phyloP scores from a whole-genome alignment of 1,284 basidiomycete genomes.

The Chondrostereum purpureum region DNA sequence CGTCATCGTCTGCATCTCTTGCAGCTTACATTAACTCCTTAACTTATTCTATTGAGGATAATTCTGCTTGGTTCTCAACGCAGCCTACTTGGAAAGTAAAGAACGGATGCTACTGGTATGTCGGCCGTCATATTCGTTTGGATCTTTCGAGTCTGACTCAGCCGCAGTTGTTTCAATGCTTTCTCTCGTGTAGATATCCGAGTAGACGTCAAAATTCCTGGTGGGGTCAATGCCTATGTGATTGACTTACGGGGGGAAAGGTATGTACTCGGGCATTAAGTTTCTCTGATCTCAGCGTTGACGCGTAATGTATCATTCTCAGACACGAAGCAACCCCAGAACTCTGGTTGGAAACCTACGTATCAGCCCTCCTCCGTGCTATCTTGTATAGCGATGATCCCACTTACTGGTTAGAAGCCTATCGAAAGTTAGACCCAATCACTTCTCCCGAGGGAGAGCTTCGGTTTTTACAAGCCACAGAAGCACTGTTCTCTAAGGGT shows the following conservation, averaged over 20 bases:
- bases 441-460: constrained; percentile 84
- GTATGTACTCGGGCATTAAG: too few relatives aligned
- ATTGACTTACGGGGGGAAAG: constrained; percentile 92
- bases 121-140: constrained; percentile 13
- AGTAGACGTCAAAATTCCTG: constrained; percentile 97
- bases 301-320: constrained; percentile 3
- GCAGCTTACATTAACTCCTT: constrained; percentile 98
- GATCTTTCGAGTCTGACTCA: too few relatives aligned
- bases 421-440: constrained; percentile 94
- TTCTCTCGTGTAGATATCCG: constrained; percentile 96
- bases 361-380: constrained; percentile 86
- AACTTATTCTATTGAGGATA: constrained; percentile 91
- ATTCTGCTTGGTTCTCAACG: constrained; percentile 89
- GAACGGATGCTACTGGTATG: constrained; percentile 91
- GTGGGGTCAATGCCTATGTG: constrained; percentile 92
- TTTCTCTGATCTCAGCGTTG: too few relatives aligned
- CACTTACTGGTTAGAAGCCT: constrained; percentile 87
- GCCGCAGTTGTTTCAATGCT: constrained; percentile 89
- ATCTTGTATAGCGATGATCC: constrained; percentile 96
- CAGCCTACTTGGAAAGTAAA: constrained; percentile 86
- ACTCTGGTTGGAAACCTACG: constrained; percentile 96
- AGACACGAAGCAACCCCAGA: constrained; percentile 90
- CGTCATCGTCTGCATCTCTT: constrained; percentile 93
- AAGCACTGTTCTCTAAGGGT: constrained; percentile 89
- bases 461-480: constrained; percentile 87